Evolutionary conservation across 169 alveolate genomes (phyloP).

Genomic region (Fabrea salina): DNA sequence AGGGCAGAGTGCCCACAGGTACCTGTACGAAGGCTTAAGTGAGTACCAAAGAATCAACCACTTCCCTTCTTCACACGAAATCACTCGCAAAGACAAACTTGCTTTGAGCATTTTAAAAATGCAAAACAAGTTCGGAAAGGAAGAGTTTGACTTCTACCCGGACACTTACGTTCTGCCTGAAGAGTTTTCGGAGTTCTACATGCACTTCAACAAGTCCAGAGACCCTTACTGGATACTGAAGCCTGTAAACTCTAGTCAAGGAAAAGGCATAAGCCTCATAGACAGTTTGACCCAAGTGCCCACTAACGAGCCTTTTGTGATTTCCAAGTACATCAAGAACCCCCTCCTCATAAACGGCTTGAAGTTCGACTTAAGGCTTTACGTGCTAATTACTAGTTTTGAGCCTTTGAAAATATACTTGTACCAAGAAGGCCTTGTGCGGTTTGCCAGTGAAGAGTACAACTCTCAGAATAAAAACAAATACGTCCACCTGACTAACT

Average conservation of each 20-base stretch:
- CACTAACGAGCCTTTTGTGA: conserved; percentile 36
- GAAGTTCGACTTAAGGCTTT: conserved; percentile 56
- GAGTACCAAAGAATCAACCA: conserved; percentile 62
- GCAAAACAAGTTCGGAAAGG: conserved; percentile 57
- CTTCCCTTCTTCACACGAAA: conserved; percentile 56
- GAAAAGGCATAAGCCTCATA: conserved; percentile 62
- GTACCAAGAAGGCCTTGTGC: conserved; percentile 77
- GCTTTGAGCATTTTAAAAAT: conserved; percentile 46
- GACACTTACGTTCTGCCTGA: conserved; percentile 68
- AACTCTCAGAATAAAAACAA: conserved; percentile 39
- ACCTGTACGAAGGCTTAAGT: conserved; percentile 54
- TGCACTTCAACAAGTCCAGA: conserved; percentile 31
- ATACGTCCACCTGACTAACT: conserved; percentile 79
- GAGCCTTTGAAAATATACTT: conserved; percentile 69
- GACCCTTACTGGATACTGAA: conserved; percentile 56
- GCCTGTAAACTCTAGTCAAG: conserved; percentile 55
- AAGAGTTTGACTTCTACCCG: conserved; percentile 59
- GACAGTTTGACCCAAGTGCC: conserved; percentile 51
- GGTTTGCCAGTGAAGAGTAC: conserved; percentile 73
- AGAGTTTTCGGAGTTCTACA: conserved; percentile 52
- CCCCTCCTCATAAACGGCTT: conserved; percentile 61
- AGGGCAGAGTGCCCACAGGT: conserved; percentile 39
- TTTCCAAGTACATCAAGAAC: conserved; percentile 46
- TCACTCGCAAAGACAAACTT: conserved; percentile 66
- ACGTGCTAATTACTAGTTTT: conserved; percentile 49